Conservation (phyloP, 805 yeast genomes). For the Clavispora asparagi region DNA sequence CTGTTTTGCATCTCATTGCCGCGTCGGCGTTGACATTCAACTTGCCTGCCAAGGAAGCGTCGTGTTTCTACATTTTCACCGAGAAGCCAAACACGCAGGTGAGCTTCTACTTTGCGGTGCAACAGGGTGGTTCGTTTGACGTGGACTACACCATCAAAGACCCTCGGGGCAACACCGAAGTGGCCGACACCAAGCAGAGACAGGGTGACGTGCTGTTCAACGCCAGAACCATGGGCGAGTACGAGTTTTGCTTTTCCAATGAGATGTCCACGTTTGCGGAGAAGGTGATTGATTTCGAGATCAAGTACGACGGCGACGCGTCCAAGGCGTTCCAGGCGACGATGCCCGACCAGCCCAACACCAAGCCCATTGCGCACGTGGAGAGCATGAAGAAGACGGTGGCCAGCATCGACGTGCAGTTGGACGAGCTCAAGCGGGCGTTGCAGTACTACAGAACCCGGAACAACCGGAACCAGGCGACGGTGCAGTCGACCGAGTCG, state of each 20-base stretch:
- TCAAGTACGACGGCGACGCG: constrained; percentile 46
- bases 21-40: constrained; percentile 66
- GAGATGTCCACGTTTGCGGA: constrained; percentile 78
- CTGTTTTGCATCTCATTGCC: constrained; percentile 26
- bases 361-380: constrained; percentile 47
- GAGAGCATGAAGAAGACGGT: constrained; percentile 51
- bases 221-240: constrained; percentile 69
- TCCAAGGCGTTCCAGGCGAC: constrained; percentile 47
- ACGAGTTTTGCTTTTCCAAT: constrained; percentile 80
- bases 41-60: constrained; percentile 67
- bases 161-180: constrained; percentile 52
- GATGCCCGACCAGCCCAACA: constrained; percentile 50
- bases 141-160: constrained; percentile 62
- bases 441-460: constrained; percentile 85
- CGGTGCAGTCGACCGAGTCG: constrained; percentile 74
- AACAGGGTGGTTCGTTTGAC: constrained; percentile 75
- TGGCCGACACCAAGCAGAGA: constrained; percentile 55
- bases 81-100: constrained; percentile 53
- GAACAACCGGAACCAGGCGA: constrained; percentile 85
- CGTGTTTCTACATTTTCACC: constrained; percentile 71
- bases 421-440: constrained; percentile 50
- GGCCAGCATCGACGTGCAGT: constrained; percentile 53
- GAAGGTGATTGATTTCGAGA: constrained; percentile 80
- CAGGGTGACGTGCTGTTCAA: constrained; percentile 76
- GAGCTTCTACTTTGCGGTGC: constrained; percentile 79